Conservation (phyloP, 2,329 filamentous ascomycete genomes). For the Aspergillus sclerotialis region DNA sequence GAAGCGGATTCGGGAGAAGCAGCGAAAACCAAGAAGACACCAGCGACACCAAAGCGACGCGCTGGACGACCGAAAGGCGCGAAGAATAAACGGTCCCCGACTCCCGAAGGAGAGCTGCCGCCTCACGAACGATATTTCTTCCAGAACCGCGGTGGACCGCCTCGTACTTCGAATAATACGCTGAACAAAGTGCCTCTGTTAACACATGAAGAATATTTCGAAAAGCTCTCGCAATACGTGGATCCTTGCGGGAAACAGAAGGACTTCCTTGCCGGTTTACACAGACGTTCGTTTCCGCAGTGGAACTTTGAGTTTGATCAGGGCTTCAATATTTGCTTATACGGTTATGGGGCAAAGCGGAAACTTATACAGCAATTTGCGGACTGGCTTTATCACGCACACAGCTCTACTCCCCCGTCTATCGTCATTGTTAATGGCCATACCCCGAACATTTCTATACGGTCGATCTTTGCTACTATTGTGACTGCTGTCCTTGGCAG, state of each 20-base stretch:
- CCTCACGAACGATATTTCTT: conserved; percentile 90
- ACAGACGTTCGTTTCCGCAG: conserved; percentile 76
- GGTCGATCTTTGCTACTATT: conserved; percentile 50
- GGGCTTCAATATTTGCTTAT: conserved; percentile 82
- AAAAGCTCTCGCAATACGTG: conserved; percentile 54
- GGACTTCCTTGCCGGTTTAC: conserved; percentile 64
- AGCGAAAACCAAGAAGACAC: conserved; percentile 34
- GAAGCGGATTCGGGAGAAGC: conserved; percentile 27
- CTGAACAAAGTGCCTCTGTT: conserved; percentile 68
- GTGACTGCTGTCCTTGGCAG: conserved; percentile 52
- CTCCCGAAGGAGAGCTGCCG: conserved; percentile 73
- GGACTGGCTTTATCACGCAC: conserved; percentile 53
- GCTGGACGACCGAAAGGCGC: conserved; percentile 50
- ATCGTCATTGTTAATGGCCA: conserved; percentile 89
- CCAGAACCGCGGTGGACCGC: conserved; percentile 74
- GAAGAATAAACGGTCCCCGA: conserved; percentile 61
- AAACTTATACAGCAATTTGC: conserved; percentile 69
- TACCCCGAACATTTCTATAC: conserved; percentile 38
- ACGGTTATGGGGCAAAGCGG: conserved; percentile 88
- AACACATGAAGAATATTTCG: conserved; percentile 88
- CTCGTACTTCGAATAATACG: conserved; percentile 82
- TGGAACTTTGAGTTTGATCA: conserved; percentile 88
- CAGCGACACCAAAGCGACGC: conserved; percentile 48
- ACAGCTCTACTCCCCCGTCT: conserved; percentile 36
- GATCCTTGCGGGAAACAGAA: conserved; percentile 67